A percentile compares a stretch with the other conserved stretches of the same genome.
These are phyloP conservation scores for Lactarius sanguifluus DNA, from an alignment of 768 basidiomycete genomes.

Conservation along the genomic window DNA sequence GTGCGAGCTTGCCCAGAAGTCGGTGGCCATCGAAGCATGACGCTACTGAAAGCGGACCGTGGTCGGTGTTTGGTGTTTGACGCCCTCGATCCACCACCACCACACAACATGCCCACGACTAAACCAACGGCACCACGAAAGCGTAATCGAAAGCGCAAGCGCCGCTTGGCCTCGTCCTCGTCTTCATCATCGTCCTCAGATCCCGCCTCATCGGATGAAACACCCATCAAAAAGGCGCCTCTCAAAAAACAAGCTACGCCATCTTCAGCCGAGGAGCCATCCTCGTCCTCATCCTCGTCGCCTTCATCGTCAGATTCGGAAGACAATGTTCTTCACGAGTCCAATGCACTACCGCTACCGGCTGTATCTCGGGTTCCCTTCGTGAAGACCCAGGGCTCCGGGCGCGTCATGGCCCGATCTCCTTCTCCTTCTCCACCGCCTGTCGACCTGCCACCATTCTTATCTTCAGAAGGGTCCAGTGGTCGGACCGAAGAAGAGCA, in stretches of 20 bases:
- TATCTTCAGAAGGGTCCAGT: constrained; percentile 39
- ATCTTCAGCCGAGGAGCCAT: constrained; percentile 8
- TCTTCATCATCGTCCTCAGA: constrained; percentile 34
- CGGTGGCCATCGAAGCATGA: constrained; percentile 64
- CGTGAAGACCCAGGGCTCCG: constrained; percentile 12
- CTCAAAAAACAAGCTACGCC: constrained; percentile 14
- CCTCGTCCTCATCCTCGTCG: constrained; percentile 25
- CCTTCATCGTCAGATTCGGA: constrained; percentile 31
- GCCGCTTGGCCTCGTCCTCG: constrained; percentile 36
- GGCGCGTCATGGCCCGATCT: constrained; percentile 27
- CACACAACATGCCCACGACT: constrained; percentile 24
- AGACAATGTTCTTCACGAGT: not conserved
- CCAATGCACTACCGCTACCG: constrained; percentile 12
- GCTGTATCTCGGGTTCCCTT: constrained; percentile 1
- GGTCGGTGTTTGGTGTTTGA: not conserved
- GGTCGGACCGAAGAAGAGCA: constrained; percentile 47
- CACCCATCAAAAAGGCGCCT: constrained; percentile 11
- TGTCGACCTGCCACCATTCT: constrained; percentile 54
- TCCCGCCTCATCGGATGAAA: constrained; percentile 24
- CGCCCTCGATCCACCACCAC: not conserved
- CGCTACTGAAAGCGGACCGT: not conserved
- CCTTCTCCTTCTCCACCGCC: constrained; percentile 39
- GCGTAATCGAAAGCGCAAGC: constrained; percentile 39
- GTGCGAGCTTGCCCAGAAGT: constrained; percentile 93
- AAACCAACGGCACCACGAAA: constrained; percentile 33